Evolutionary conservation across 1,139 yeast genomes (phyloP), one percentile per base, ranked within the genome.

Genomic region (Saccharomyces hybrid): DNA sequence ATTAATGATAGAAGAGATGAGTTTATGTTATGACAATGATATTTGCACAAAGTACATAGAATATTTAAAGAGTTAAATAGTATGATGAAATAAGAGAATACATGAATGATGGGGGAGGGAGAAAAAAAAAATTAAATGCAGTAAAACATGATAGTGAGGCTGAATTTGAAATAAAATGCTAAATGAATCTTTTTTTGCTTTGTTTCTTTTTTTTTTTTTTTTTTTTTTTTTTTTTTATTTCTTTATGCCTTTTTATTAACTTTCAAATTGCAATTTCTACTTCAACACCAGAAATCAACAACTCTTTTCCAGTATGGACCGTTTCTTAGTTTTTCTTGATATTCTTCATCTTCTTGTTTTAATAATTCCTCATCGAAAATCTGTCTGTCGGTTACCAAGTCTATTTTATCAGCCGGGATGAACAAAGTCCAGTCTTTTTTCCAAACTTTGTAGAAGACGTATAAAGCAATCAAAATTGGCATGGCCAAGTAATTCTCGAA

Each of bases 341-440:
- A 80, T 61, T 76, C 80, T 42, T 70, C 74, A 49, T 76, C 69
- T 70, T 84, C 89, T 71, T 83, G 87, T 70, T 76, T 83, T 67
- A 84, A 73, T 53, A 83, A 74, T 58, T 84, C 88, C 65, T 84
- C 75, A 66, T 85, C 89, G 59, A 81, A 73, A 60, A 83, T 84
- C 66, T 84, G 80, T 78, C 90, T 81, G 64, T 88, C 88, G 16
- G 84, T 76, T 61, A 83, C 86, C 55, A 83, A 70, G 66, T 83
- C 87, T 56, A 83, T 78, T 54, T 81, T 79, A 52, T 72, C 67
- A 46, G 82, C 78, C 55, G 77, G 75, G 62, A 78, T 73, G 61
- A 67, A 78, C 14, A 79, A 58, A 32, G 62, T 73, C 79, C 79
- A 82, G 62, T 80, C 80, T 56, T 72, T 78, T 62, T 75, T 76